A percentile compares a stretch with the other conserved stretches of the same genome.
Conservation (phyloP, 441 rosid genomes). For the Gossypium armourianum region DNA sequence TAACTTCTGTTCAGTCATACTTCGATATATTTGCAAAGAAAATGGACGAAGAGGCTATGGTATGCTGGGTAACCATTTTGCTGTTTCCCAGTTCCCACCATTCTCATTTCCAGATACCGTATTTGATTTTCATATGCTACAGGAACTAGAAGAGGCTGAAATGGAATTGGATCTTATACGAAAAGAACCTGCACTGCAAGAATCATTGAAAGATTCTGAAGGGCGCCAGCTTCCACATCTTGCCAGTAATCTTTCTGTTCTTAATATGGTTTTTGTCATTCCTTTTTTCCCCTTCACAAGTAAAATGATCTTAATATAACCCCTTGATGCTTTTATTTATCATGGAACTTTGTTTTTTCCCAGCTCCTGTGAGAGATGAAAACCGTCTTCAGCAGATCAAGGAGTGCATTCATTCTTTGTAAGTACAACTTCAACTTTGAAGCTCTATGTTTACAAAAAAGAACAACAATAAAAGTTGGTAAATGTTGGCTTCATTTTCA, state of each 20-base stretch:
- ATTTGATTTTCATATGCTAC: conserved; percentile 16
- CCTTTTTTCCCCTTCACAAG: not conserved
- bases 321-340: not conserved
- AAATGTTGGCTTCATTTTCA: not conserved
- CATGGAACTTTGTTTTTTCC: conserved; percentile 16
- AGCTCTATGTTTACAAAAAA: not conserved
- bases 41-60: conserved; percentile 43
- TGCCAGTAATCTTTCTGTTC: conserved; percentile 25
- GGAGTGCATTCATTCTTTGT: conserved; percentile 50
- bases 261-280: not conserved
- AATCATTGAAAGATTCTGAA: conserved; percentile 25
- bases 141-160: conserved; percentile 74
- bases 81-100: conserved; percentile 15
- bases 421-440: conserved; percentile 21
- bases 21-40: conserved; percentile 48
- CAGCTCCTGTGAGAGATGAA: conserved; percentile 41
- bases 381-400: conserved; percentile 62
- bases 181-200: conserved; percentile 31
- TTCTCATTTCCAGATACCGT: conserved; percentile 9
- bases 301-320: not conserved
- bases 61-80: conserved; percentile 22
- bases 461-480: not conserved
- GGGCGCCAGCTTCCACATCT: conserved; percentile 24
- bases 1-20: conserved; percentile 58
- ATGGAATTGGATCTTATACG: conserved; percentile 51